Base-by-base conservation (phyloP, 345 rosid genomes). In the Cochlearia excelsa region DNA sequence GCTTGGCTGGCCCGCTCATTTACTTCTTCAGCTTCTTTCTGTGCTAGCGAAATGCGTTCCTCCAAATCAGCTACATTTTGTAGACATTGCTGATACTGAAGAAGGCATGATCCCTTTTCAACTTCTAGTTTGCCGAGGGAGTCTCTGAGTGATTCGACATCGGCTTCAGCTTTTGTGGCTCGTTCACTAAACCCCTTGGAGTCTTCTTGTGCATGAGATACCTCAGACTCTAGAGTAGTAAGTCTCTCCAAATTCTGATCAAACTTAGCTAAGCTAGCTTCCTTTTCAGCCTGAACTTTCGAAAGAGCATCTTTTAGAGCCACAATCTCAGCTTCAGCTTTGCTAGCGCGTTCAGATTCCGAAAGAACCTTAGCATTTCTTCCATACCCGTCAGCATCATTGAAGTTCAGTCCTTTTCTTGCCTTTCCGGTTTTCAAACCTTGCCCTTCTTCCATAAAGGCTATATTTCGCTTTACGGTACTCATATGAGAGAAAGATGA, bases 231-330 rank as follows among this genome's bases (percentile, higher is more conserved):
- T 63, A 91, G 64, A 67, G 75, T 76, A 53, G 90, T 72, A 49
- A 90, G 70, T 67, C 81, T 81, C 65, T 87, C 94, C 74, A 85
- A 76, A 68, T 86, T 81, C 67, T 77, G 82, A 38, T 77, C 88
- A 77, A 85, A 89, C 76, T 86, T 82, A 63, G 75, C 74, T 59
- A 81, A 42, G 75, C 57, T 87, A 67, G 87, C 90, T 71, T 89
- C 92, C 73, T 89, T 93, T 70, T 93, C 97, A 68, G 83, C 87
- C 76, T 93, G 94, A 61, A 93, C 75, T 78, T 79, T 86, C 46
- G 88, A 73, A 62, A 94, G 90, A 48, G 83, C 84, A 47, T 85
- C 86, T 80, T 81, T 87, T 51, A 94, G 79, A 50, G 70, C 78
- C 41, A 73, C 63, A 40, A 94, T 85, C 68, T 90, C 99, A 66